These are phyloP conservation scores for Solanum stenotomum DNA, from an alignment of 257 asterid species.

Conservation along the genomic window DNA sequence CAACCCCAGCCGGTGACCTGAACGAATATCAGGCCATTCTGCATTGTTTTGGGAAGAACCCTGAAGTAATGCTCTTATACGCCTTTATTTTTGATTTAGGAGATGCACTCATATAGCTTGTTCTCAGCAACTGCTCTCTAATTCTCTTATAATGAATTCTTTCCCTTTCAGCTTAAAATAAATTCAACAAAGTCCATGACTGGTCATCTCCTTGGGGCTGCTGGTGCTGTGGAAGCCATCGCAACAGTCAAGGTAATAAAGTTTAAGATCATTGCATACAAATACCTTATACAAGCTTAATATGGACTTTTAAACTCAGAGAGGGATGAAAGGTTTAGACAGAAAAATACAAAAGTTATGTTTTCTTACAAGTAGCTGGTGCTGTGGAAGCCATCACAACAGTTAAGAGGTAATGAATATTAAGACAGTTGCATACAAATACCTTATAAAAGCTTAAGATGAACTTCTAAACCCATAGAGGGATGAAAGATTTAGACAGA, in stretches of 20 bases:
- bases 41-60: conserved; percentile 75
- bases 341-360: background rate
- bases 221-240: conserved; percentile 96
- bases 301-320: background rate
- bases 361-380: conserved; percentile 35
- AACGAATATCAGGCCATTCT: conserved; percentile 79
- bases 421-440: background rate
- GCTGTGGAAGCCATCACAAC: conserved; percentile 93
- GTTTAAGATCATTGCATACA: background rate
- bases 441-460: background rate
- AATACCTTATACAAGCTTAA: background rate
- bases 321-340: background rate
- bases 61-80: conserved; percentile 40
- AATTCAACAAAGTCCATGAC: conserved; percentile 96
- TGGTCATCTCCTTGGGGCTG: conserved; percentile 96
- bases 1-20: conserved; percentile 91
- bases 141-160: background rate
- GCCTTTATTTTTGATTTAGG: background rate
- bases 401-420: conserved; percentile 51
- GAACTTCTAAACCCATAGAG: background rate
- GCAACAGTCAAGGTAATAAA: conserved; percentile 75
- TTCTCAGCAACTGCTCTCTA: conserved; percentile 1
- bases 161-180: conserved; percentile 58
- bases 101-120: background rate
- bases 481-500: background rate